Conservation (phyloP, 257 asterid species). For the Ocimum tenuiflorum region DNA sequence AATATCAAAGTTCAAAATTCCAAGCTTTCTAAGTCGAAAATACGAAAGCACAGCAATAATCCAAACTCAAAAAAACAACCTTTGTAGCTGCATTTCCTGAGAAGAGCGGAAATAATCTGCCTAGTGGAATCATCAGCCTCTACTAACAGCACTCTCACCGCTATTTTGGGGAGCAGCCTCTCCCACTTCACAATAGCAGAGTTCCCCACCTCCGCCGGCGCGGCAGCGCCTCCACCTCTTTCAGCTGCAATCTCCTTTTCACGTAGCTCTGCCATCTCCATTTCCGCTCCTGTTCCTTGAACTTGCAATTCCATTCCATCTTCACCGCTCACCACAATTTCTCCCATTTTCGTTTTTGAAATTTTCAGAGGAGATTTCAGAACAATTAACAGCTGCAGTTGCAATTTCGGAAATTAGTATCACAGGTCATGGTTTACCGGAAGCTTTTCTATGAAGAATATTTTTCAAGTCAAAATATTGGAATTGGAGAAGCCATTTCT, state of each 20-base stretch:
- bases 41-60: background rate
- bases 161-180: slow-evolving; percentile 71
- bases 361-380: background rate
- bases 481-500: slow-evolving; percentile 15
- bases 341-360: slow-evolving; percentile 41
- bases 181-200: slow-evolving; percentile 53
- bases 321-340: slow-evolving; percentile 46
- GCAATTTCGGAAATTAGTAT: background rate
- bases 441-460: slow-evolving; percentile 5
- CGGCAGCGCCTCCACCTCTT: slow-evolving; percentile 17
- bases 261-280: slow-evolving; percentile 7
- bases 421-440: background rate
- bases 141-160: slow-evolving; percentile 70
- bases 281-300: slow-evolving; percentile 18
- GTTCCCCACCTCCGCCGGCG: slow-evolving; percentile 15
- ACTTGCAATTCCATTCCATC: slow-evolving; percentile 31
- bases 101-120: slow-evolving; percentile 90
- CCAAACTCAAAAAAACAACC: slow-evolving; percentile 37
- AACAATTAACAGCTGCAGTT: slow-evolving; percentile 8
- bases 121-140: slow-evolving; percentile 95
- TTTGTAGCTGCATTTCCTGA: slow-evolving; percentile 89
- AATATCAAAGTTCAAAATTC: slow-evolving; percentile 2
- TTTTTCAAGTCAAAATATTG: slow-evolving; percentile 36
- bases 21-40: slow-evolving; percentile 1
- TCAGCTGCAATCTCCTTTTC: slow-evolving; percentile 6